Evolutionary conservation across 768 basidiomycete species (phyloP).

Genomic region (Pleurotus pulmonarius): DNA sequence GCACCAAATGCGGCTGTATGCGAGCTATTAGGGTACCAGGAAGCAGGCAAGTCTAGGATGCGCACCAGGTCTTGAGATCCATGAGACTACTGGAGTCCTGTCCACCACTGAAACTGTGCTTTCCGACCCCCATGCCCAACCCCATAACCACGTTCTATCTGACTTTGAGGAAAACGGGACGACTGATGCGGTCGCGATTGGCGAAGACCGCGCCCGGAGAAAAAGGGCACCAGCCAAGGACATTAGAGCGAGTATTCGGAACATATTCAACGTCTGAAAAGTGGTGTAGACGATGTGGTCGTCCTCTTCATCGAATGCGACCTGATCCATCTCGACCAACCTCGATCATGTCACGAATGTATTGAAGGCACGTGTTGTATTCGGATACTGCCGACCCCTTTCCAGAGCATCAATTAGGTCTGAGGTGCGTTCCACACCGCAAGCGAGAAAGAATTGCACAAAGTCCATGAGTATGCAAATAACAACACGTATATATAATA

Average conservation of each 20-base stretch:
- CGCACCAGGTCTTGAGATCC: conserved; percentile 60
- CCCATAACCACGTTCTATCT: conserved; percentile 55
- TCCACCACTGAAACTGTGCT: conserved; percentile 76
- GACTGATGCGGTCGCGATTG: conserved; percentile 24
- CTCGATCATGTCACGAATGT: neutral
- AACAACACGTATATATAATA: no score
- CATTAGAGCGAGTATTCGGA: conserved; percentile 8
- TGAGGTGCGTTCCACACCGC: no score
- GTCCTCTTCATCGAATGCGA: conserved; percentile 5
- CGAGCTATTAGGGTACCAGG: conserved; percentile 2
- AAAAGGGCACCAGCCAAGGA: conserved; percentile 1
- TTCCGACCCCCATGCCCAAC: conserved; percentile 67
- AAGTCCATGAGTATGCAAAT: no score
- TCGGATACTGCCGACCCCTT: no score
- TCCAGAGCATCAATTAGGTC: no score
- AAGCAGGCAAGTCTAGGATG: conserved; percentile 4
- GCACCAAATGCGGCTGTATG: conserved; percentile 69
- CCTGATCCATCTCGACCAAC: conserved; percentile 5
- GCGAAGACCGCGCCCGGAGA: conserved; percentile 14
- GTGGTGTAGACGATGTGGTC: neutral
- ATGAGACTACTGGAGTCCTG: conserved; percentile 65
- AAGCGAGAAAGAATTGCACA: no score
- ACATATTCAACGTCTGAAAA: conserved; percentile 2
- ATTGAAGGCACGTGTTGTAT: neutral
- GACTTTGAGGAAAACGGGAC: conserved; percentile 36